These are phyloP conservation scores for Globisporangium viniferum DNA, from an alignment of 352 stramenopile genomes.

Conservation along the genomic window DNA sequence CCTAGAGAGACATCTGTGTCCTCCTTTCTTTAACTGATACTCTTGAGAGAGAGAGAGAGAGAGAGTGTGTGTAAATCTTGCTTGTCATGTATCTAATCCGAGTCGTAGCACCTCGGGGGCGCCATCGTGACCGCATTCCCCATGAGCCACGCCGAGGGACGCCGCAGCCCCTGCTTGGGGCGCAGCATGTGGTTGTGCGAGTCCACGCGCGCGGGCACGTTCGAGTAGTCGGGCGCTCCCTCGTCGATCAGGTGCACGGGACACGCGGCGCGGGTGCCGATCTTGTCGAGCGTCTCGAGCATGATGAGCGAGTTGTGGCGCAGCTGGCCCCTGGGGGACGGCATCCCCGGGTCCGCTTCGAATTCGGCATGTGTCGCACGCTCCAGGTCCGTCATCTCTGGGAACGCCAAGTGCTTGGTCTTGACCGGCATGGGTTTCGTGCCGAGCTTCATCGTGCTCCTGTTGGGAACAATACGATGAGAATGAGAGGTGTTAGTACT, in stretches of 20 bases:
- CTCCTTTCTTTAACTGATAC: not conserved
- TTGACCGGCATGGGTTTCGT: conserved; percentile 43
- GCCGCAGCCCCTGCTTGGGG: conserved; percentile 42
- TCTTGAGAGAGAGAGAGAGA: not conserved
- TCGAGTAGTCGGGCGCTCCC: conserved; percentile 52
- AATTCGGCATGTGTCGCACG: conserved; percentile 21
- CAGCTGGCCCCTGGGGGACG: conserved; percentile 51
- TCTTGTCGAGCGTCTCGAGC: conserved; percentile 74
- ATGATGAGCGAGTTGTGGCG: conserved; percentile 46
- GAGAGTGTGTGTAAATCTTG: not conserved
- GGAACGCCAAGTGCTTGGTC: conserved; percentile 53
- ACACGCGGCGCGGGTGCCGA: conserved; percentile 66
- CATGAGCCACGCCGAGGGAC: conserved; percentile 54
- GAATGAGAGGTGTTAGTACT: not conserved
- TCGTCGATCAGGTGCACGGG: conserved; percentile 65
- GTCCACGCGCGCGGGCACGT: conserved; percentile 48
- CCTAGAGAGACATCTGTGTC: not conserved
- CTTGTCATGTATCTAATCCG: not conserved
- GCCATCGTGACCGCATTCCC: not conserved
- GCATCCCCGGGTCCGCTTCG: conserved; percentile 49
- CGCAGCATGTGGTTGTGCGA: conserved; percentile 57
- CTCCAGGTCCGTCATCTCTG: conserved; percentile 23
- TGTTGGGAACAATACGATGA: conserved; percentile 12
- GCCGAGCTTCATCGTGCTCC: conserved; percentile 72
- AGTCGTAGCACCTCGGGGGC: conserved; percentile 3